Percentiles rank a stretch among this genome's conserved stretches.
These are phyloP conservation scores for Neurospora pannonica DNA, from an alignment of 495 filamentous ascomycete genomes.

Conservation along the genomic window DNA sequence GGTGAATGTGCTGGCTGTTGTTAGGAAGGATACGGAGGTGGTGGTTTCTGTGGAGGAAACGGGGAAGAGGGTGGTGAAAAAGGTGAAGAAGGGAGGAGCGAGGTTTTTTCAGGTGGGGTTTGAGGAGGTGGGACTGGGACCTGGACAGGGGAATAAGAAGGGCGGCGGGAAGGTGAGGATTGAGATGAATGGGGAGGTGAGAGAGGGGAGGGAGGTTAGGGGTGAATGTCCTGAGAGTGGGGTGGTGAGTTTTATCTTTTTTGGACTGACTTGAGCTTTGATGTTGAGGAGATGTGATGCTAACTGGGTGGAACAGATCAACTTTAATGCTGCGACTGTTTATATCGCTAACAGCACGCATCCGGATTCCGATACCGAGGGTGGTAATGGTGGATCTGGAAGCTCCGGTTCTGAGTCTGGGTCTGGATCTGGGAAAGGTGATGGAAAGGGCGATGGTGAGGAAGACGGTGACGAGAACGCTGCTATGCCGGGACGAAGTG, in stretches of 20 bases:
- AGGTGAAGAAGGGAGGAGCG: neutral
- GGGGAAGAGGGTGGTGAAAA: neutral
- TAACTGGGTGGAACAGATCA: neutral
- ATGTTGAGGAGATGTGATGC: neutral
- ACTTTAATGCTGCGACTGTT: neutral
- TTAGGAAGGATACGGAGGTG: neutral
- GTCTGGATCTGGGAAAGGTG: neutral
- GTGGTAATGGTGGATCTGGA: neutral
- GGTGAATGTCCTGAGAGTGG: neutral
- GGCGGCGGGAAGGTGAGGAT: neutral
- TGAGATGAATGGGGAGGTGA: neutral
- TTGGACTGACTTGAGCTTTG: neutral
- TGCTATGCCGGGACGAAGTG: neutral
- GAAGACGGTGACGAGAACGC: neutral
- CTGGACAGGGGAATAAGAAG: neutral
- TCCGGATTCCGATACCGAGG: neutral
- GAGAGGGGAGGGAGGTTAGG: neutral
- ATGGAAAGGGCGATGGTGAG: neutral
- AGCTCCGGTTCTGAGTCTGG: neutral
- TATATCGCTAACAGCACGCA: neutral
- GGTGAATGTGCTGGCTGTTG: constrained; percentile 5
- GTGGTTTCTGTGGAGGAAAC: neutral
- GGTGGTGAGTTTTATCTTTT: neutral
- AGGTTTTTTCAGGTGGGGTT: neutral
- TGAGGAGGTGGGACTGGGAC: neutral